Evolutionary conservation across 345 rosid genomes (phyloP).

Genomic region (Gossypium ekmanianum): DNA sequence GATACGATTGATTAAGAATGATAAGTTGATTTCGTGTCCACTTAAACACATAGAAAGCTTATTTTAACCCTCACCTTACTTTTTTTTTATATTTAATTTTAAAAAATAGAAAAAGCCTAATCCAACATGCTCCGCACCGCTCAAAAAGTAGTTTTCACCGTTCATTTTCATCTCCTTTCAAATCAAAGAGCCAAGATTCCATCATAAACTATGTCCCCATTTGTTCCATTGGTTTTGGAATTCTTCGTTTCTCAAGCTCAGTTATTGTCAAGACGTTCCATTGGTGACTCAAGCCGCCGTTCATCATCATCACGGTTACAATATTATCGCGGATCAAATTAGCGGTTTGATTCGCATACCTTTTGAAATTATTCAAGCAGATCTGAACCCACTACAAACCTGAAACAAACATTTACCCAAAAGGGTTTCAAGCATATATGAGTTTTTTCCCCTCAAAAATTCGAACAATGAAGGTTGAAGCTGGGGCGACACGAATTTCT

Average conservation of each 20-base stretch:
- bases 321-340: not conserved
- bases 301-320: conserved; percentile 12
- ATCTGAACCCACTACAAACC: too few species aligned
- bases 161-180: not conserved
- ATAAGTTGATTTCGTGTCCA: not conserved
- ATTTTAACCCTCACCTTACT: conserved; percentile 5
- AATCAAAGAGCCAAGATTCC: conserved; percentile 21
- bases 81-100: too few species aligned
- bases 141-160: conserved; percentile 18
- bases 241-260: conserved; percentile 21
- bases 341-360: not conserved
- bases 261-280: conserved; percentile 1
- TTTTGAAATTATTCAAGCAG: too few species aligned
- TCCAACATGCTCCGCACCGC: not conserved
- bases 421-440: too few species aligned
- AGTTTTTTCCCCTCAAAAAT: too few species aligned
- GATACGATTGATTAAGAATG: not conserved
- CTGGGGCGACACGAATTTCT: too few species aligned
- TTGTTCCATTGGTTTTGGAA: conserved; percentile 15
- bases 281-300: conserved; percentile 18
- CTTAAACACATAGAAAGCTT: not conserved
- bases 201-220: conserved; percentile 5
- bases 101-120: not conserved
- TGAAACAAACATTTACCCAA: too few species aligned
- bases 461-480: too few species aligned